These are phyloP conservation scores for Zoysia pacifica DNA, from an alignment of 176 grass and related monocot species.

Conservation along the genomic window DNA sequence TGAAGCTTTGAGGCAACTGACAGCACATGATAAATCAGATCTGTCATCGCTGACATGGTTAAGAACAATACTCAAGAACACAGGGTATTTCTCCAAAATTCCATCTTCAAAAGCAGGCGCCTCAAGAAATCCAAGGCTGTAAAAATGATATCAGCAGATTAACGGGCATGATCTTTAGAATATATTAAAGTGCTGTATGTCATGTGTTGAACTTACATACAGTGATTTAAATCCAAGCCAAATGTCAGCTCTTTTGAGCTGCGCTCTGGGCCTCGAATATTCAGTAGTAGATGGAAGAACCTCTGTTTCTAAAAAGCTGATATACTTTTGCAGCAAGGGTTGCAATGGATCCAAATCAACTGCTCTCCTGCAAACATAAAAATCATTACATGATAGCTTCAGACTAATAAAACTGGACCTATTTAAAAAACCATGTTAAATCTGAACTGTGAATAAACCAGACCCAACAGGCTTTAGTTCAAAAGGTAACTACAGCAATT, in stretches of 20 bases:
- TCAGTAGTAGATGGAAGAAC: slow-evolving; percentile 62
- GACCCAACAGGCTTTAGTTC: slow-evolving; percentile 10
- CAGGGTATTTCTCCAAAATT: slow-evolving; percentile 88
- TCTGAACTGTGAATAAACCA: neutral
- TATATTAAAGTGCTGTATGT: slow-evolving; percentile 12
- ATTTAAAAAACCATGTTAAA: slow-evolving; percentile 11
- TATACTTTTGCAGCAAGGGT: slow-evolving; percentile 81
- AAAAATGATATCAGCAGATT: slow-evolving; percentile 39
- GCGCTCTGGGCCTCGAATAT: slow-evolving; percentile 70
- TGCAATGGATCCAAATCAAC: slow-evolving; percentile 84
- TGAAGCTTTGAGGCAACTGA: slow-evolving; percentile 90
- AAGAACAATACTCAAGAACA: slow-evolving; percentile 89
- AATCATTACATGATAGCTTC: slow-evolving; percentile 32
- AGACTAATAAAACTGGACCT: slow-evolving; percentile 12
- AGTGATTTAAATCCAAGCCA: slow-evolving; percentile 99
- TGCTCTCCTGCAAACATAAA: slow-evolving; percentile 57
- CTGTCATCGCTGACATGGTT: slow-evolving; percentile 95
- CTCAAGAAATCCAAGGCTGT: slow-evolving; percentile 95
- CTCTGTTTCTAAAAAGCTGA: slow-evolving; percentile 81
- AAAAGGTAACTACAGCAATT: slow-evolving; percentile 32
- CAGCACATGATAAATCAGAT: slow-evolving; percentile 88
- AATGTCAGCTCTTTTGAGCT: slow-evolving; percentile 77
- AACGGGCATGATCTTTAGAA: slow-evolving; percentile 15
- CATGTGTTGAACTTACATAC: slow-evolving; percentile 81
- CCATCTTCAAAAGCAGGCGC: slow-evolving; percentile 92